Conservation (phyloP, 345 rosid species). For the Arabidopsis arenosa region DNA sequence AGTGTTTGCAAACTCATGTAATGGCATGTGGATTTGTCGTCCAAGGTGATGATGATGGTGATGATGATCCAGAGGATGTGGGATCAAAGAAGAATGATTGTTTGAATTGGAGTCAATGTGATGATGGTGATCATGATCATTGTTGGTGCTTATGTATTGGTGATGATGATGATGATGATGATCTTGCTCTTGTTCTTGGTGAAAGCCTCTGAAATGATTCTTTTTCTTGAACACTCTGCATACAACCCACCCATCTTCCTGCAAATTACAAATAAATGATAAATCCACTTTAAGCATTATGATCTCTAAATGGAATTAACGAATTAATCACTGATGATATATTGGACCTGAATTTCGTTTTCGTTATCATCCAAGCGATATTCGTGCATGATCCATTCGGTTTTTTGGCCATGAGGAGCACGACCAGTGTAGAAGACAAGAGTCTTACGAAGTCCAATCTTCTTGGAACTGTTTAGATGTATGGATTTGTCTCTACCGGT, state of each 20-base stretch:
- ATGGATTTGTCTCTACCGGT: slow-evolving; percentile 98
- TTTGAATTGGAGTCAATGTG: slow-evolving; percentile 39
- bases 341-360: slow-evolving; percentile 66
- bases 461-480: slow-evolving; percentile 69
- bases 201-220: slow-evolving; percentile 64
- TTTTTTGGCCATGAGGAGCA: slow-evolving; percentile 98
- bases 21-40: slow-evolving; percentile 39
- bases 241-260: slow-evolving; percentile 98
- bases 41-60: slow-evolving; percentile 39
- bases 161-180: slow-evolving; percentile 38
- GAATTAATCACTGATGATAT: background rate
- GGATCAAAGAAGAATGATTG: slow-evolving; percentile 38
- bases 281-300: background rate
- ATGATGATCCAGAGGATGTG: slow-evolving; percentile 38
- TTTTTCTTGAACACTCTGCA: slow-evolving; percentile 90
- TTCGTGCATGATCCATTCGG: slow-evolving; percentile 99
- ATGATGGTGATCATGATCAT: slow-evolving; percentile 41
- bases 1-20: slow-evolving; percentile 43
- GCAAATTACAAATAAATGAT: slow-evolving; percentile 22
- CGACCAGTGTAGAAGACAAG: slow-evolving; percentile 98
- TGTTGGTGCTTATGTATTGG: slow-evolving; percentile 41
- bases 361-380: slow-evolving; percentile 81
- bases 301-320: background rate
- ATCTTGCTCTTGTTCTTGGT: slow-evolving; percentile 54
- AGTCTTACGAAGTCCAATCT: slow-evolving; percentile 97